Conservation (phyloP, 1,284 basidiomycete species). For the Malassezia dermatis region DNA sequence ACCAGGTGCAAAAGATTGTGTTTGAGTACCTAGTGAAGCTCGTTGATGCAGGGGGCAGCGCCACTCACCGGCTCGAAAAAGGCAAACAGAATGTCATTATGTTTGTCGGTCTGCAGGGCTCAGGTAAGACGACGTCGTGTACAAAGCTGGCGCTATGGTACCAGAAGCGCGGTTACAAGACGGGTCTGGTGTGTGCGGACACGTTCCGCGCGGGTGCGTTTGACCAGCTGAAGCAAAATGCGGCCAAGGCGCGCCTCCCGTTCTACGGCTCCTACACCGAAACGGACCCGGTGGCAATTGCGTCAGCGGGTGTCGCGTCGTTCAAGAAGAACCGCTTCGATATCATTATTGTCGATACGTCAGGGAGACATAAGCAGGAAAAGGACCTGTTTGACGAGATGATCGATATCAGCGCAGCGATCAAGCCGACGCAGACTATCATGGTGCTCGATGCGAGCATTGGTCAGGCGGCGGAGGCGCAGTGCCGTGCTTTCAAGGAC, state of each 20-base stretch:
- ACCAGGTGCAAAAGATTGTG: slow-evolving; percentile 54
- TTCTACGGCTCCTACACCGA: slow-evolving; percentile 99
- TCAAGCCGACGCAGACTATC: slow-evolving; percentile 61
- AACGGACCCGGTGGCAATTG: slow-evolving; percentile 91
- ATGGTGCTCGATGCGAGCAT: slow-evolving; percentile 52
- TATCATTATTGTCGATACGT: slow-evolving; percentile 97
- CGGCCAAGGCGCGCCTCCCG: slow-evolving; percentile 94
- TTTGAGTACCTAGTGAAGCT: slow-evolving; percentile 92
- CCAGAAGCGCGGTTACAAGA: slow-evolving; percentile 90
- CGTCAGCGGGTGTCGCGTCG: slow-evolving; percentile 83
- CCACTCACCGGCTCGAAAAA: slow-evolving; percentile 53
- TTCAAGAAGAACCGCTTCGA: slow-evolving; percentile 98
- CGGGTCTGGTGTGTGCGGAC: slow-evolving; percentile 97
- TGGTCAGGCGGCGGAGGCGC: slow-evolving; percentile 93
- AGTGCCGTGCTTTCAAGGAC: slow-evolving; percentile 93
- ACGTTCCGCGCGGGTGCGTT: slow-evolving; percentile 99
- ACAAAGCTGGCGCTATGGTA: slow-evolving; percentile 70
- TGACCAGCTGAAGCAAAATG: slow-evolving; percentile 81
- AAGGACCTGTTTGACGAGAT: slow-evolving; percentile 94
- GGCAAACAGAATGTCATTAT: slow-evolving; percentile 90
- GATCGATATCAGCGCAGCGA: slow-evolving; percentile 86
- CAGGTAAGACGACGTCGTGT: slow-evolving; percentile 96
- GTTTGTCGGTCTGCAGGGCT: slow-evolving; percentile 61
- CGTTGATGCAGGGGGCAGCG: slow-evolving; percentile 59
- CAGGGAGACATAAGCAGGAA: slow-evolving; percentile 93